A percentile compares a stretch with the other conserved stretches of the same genome.
Evolutionary conservation across 768 basidiomycete genomes (phyloP).

Genomic region (Lactarius sp.): DNA sequence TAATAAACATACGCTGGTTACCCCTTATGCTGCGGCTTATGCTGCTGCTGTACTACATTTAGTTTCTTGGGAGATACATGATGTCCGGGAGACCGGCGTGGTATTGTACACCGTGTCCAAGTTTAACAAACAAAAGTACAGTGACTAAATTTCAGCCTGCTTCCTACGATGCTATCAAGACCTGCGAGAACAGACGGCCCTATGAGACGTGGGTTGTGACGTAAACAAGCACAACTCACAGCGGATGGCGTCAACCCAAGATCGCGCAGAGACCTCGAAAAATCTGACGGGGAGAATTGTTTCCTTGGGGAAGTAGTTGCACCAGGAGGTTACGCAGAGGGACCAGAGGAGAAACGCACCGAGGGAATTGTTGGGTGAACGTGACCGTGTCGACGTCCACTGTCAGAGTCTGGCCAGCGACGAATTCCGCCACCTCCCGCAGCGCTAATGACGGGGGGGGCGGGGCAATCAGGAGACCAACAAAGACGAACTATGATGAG

Average conservation of each 20-base stretch:
- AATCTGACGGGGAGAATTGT: constrained; percentile 66
- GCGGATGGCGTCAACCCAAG: constrained; percentile 90
- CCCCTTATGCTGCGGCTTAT: too few species aligned
- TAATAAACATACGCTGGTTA: too few species aligned
- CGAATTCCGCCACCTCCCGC: constrained; percentile 79
- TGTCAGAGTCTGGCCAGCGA: constrained; percentile 66
- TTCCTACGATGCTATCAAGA: constrained; percentile 23
- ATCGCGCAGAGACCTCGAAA: constrained; percentile 73
- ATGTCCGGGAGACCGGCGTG: not conserved
- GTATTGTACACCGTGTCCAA: constrained; percentile 9
- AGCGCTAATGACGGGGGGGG: constrained; percentile 47
- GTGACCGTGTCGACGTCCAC: constrained; percentile 76
- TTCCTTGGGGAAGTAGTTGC: constrained; percentile 47
- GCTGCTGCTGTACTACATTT: not conserved
- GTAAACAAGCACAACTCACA: constrained; percentile 39
- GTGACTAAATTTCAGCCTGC: not conserved
- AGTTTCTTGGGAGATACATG: constrained; percentile 1
- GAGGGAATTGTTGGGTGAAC: constrained; percentile 79
- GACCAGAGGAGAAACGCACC: constrained; percentile 41
- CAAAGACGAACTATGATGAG: not conserved
- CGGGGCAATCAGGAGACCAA: not conserved
- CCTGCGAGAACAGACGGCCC: constrained; percentile 1
- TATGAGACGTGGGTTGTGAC: not conserved
- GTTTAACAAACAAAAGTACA: constrained; percentile 11
- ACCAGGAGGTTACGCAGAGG: not conserved